Base-by-base conservation (phyloP, 176 grass and related monocot species). In the Ensete ventricosum region DNA sequence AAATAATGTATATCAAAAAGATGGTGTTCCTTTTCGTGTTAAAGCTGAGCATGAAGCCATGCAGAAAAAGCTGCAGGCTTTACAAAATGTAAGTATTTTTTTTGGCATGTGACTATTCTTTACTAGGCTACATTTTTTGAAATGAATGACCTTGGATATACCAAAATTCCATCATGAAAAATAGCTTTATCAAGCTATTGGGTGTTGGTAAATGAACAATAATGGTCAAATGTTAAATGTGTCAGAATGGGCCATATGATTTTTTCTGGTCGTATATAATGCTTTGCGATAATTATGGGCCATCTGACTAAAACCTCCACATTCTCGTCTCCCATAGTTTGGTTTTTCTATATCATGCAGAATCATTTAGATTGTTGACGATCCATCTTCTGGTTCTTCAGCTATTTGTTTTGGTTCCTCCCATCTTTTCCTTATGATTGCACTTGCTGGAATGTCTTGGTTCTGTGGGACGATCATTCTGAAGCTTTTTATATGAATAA, bases 11-110 rank as follows among this genome's bases (percentile, higher is more conserved):
- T 99, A 87, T 83, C 88, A 99, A 79, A 93, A 90, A 67, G 86
- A 91, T 71, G 95, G 95, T 0, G 78, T 99, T 21, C 88, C 95
- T 13, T 99, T 89, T 63, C 86, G 84, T 69, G 73, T 99, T 64
- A 91, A 88, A 91, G 90, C 95, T 76, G 95, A 99, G 68, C 90
- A 99, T 81, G 90, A 99, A 87, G 90, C 88, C 69, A 75, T 98
- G 86, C 78, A 89, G 53, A 85, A 76, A 79, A 99, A 84, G 72
- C 53, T 89, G 51, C 60, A 94, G 66, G 80, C 84, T 75, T 81
- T 89, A 27, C 75, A 87, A 27, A 62, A 66, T 34, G 90, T 93
- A 86, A 85, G 88, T 83, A n/a, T 16, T 74, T 81, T 1, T 55
- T 55, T 26, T 74, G 12, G 11, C 25, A 27, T 26, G 22, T 57